Conservation (phyloP, 2,329 filamentous ascomycete genomes). For the Fusarium sp. region DNA sequence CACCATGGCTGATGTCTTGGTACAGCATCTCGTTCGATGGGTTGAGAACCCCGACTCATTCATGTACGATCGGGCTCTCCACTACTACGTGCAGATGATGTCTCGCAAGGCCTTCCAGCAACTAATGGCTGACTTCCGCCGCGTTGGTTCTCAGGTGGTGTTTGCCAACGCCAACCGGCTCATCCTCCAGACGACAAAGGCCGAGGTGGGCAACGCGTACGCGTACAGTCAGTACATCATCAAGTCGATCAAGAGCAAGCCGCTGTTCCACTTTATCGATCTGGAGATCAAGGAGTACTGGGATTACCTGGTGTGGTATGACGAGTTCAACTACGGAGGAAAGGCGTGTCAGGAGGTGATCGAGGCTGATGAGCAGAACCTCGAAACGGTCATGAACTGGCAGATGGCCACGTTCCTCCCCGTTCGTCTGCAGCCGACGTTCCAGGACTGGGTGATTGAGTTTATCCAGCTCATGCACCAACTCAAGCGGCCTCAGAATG, state of each 20-base stretch:
- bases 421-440: conserved; percentile 80
- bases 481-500: conserved; percentile 76
- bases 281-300: conserved; percentile 98
- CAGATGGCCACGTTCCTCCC: conserved; percentile 94
- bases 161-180: conserved; percentile 92
- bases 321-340: conserved; percentile 98
- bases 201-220: conserved; percentile 95
- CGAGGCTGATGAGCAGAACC: conserved; percentile 76
- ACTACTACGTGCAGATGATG: conserved; percentile 99
- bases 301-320: conserved; percentile 99
- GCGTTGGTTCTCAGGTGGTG: conserved; percentile 95
- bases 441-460: conserved; percentile 93
- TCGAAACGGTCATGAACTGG: conserved; percentile 98
- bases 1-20: conserved; percentile 96
- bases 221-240: conserved; percentile 98
- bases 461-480: conserved; percentile 95
- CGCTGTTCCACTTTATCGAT: conserved; percentile 96
- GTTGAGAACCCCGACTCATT: conserved; percentile 93
- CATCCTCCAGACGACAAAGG: conserved; percentile 94
- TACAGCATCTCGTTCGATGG: conserved; percentile 97
- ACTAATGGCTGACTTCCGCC: conserved; percentile 95
- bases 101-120: conserved; percentile 97
- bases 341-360: conserved; percentile 88
- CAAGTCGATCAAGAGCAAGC: conserved; percentile 95
- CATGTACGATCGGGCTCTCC: conserved; percentile 92